Conservation (phyloP, 2,329 filamentous ascomycete species). For the Pseudogymnoascus sp. region DNA sequence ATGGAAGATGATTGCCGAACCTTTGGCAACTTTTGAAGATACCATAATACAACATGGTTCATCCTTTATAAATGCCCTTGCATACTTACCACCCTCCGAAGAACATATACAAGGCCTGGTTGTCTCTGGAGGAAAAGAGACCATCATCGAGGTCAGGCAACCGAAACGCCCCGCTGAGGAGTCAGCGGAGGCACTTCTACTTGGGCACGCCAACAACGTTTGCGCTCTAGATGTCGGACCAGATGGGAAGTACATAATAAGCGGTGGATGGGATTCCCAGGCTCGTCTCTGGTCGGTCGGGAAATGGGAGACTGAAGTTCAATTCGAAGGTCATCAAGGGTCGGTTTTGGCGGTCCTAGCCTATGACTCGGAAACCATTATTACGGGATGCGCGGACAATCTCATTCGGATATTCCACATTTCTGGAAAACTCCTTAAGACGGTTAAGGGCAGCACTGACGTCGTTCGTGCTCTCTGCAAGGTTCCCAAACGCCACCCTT, state of each 20-base stretch:
- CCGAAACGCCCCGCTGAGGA: slow-evolving; percentile 58
- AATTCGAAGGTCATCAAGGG: slow-evolving; percentile 67
- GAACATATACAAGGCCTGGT: slow-evolving; percentile 66
- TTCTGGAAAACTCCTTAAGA: slow-evolving; percentile 53
- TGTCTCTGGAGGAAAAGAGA: slow-evolving; percentile 81
- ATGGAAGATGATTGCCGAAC: slow-evolving; percentile 63
- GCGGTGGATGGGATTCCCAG: slow-evolving; percentile 87
- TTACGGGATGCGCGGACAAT: slow-evolving; percentile 90
- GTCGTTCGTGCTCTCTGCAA: slow-evolving; percentile 83
- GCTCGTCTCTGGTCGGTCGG: slow-evolving; percentile 79
- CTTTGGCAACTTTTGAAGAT: slow-evolving; percentile 64
- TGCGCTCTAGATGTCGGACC: slow-evolving; percentile 75
- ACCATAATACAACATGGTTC: slow-evolving; percentile 72
- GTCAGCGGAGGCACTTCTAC: slow-evolving; percentile 74
- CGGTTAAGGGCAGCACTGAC: slow-evolving; percentile 64
- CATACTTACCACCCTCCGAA: slow-evolving; percentile 62
- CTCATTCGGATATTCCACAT: slow-evolving; percentile 73
- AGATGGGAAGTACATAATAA: slow-evolving; percentile 67
- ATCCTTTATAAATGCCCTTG: slow-evolving; percentile 78
- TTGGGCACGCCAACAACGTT: slow-evolving; percentile 82
- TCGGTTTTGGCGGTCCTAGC: slow-evolving; percentile 90
- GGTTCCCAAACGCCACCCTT: slow-evolving; percentile 65
- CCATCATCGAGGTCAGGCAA: slow-evolving; percentile 82
- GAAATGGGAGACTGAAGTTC: slow-evolving; percentile 70
- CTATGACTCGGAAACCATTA: slow-evolving; percentile 67